Evolutionary conservation across 768 basidiomycete species (phyloP), one percentile per base, ranked within the genome.

Genomic region (Phanerochaete sordida): DNA sequence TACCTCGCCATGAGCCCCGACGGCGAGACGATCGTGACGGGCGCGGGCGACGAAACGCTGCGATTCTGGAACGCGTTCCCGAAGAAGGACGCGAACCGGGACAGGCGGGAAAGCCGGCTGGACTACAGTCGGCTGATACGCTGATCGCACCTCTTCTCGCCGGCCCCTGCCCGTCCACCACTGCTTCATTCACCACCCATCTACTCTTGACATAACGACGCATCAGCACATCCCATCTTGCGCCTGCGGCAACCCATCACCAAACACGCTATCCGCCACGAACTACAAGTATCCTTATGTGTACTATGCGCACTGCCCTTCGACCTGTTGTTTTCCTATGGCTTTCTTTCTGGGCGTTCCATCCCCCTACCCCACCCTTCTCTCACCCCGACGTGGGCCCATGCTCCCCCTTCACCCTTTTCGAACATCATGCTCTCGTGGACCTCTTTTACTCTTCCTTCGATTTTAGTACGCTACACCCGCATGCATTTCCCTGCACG

Each of bases 1-100:
- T 96, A 96, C 72, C 86, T 98, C n/a, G 95, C 95, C 2, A 95
- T 95, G 92, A 91, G 88, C 68, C 95, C 95, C 0, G 95, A 97
- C 66, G 95, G 95, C 19, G 93, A 96, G 76, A 98, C 95, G 0
- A 98, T 98, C 63, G 97, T 98, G 27, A 98, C 95, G 0, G 96
- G 96, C 16, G 96, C 96, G 0, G 96, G 96, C 0, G 96, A 99
- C 72, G 96, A 98, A 76, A 99, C 96, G 3, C 75, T 99, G 56
- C 75, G 95, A 63, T 98, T 98, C 74, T 98, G 96, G 96, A 96
- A 94, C 72, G 95, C 94, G 0, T 98, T 99, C 69, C 91, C 91
- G n/a, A 87, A 85, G 73, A 82, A 77, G 64, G 87, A 86, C 57
- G 27, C 1, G 35, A 73, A 69, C 39, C 70, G 70, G 27, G 74